These are phyloP conservation scores for Blastobotrys serpentis DNA, from an alignment of 1,139 yeast genomes.

Conservation along the genomic window DNA sequence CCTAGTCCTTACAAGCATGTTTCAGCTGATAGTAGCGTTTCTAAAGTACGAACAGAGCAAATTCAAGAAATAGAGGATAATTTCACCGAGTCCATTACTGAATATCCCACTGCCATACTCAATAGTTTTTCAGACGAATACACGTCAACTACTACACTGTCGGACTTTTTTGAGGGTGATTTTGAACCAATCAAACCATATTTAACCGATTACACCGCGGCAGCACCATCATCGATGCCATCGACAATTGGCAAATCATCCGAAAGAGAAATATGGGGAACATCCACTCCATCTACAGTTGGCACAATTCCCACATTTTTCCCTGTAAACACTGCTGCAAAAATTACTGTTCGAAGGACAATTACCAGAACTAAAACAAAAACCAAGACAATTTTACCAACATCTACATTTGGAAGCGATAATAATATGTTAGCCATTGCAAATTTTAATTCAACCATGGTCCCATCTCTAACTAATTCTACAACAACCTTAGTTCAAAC, in stretches of 20 bases:
- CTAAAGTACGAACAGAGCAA: too few relatives aligned
- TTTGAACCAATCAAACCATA: slow-evolving; percentile 4
- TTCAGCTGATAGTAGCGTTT: too few relatives aligned
- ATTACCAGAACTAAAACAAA: not conserved
- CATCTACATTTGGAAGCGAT: not conserved
- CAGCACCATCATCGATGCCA: not conserved
- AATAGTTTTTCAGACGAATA: not conserved
- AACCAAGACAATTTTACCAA: not conserved
- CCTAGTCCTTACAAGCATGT: too few relatives aligned
- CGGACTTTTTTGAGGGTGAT: not conserved
- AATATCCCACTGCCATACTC: too few relatives aligned
- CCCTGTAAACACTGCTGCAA: not conserved
- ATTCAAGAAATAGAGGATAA: not conserved
- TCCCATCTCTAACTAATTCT: too few relatives aligned
- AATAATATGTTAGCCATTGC: not conserved
- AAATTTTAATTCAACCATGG: not conserved
- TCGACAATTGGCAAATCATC: too few relatives aligned
- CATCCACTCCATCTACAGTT: slow-evolving; percentile 5
- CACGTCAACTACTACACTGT: not conserved
- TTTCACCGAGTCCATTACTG: too few relatives aligned
- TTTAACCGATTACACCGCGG: not conserved
- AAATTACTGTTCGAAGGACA: not conserved
- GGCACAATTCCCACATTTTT: slow-evolving; percentile 1
- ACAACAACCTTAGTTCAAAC: not conserved
- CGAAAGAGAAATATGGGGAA: not conserved